Conservation (phyloP, 306 rosid species). For the Pterocarpus macrocarpus region DNA sequence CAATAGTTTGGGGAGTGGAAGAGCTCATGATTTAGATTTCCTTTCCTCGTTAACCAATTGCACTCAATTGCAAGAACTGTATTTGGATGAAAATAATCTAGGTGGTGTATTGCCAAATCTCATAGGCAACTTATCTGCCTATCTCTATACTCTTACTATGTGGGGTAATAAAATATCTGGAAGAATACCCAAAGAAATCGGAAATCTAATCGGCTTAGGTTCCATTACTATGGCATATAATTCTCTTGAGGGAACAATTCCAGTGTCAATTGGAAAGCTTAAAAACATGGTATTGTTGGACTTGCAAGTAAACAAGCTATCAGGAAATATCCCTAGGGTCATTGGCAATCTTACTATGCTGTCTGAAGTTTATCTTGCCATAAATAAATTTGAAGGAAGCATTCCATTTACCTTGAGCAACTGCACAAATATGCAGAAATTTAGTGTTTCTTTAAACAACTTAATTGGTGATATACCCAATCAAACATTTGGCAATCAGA, state of each 20-base stretch:
- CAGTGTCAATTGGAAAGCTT: constrained; percentile 43
- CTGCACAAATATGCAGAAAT: constrained; percentile 15
- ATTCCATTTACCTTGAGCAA: constrained; percentile 26
- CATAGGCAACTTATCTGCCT: constrained; percentile 18
- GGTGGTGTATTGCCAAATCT: constrained; percentile 45
- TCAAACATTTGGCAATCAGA: background rate
- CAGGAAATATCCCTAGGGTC: constrained; percentile 8
- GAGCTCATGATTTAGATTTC: constrained; percentile 40
- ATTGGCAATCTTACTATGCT: constrained; percentile 48
- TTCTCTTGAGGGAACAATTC: constrained; percentile 38
- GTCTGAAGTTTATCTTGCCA: background rate
- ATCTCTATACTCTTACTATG: background rate
- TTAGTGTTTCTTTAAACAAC: background rate
- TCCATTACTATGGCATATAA: background rate
- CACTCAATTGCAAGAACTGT: background rate
- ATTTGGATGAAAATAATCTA: background rate
- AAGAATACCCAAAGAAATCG: constrained; percentile 39
- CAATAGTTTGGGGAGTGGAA: background rate
- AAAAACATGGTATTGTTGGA: constrained; percentile 5
- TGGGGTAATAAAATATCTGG: constrained; percentile 27
- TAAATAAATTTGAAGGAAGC: constrained; percentile 38
- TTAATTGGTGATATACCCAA: constrained; percentile 37
- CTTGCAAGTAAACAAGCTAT: constrained; percentile 1
- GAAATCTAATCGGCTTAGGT: constrained; percentile 20
- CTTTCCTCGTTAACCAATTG: constrained; percentile 42